Base-by-base conservation (phyloP, 2,329 filamentous ascomycete species). In the Ophiostoma himal-ulmi region DNA sequence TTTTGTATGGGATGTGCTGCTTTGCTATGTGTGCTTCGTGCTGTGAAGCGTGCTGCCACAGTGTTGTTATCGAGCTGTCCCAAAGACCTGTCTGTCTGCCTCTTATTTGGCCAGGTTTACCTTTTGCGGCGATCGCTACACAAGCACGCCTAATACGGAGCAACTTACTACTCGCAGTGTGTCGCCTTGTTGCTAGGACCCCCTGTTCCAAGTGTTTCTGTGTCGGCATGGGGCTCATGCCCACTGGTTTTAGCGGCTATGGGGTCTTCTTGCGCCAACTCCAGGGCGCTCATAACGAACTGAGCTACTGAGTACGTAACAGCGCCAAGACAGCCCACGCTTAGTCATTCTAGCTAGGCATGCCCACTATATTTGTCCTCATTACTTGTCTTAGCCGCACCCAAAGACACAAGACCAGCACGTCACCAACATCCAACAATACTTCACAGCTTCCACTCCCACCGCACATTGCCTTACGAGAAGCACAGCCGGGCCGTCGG, bases 101-200 rank as follows among this genome's bases (percentile, higher is more conserved):
- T 30, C 10, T n/a, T 64, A 39, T 71, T 17, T 69, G 70, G 70
- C 62, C 68, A 71, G 70, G 39, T 71, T 66, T 57, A 37, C 67
- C 52, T 68, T 69, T 71, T 60, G 70, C 68, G 64, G 68, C 68
- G 68, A 68, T 69, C 37, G 11, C 65, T 20, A 65, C 64, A 41
- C 64, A 11, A 39, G 36, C 34, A 37, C 34, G 20, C 62, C 62
- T 65, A 39, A 37, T 39, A 37, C 62, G 62, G 62, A 65, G 62
- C 34, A 57, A 57, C 52, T 57, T 26, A 57, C 22, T 57, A 57
- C 52, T 57, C 17, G 44, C 44, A 48, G 44, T 22, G 54, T 68
- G 52, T 52, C 37, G 69, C 22, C 65, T 62, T 37, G 69, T 70
- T 66, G 70, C 70, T 68, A 57, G n/a, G 26, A 64, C 34, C 30